Evolutionary conservation across 2,329 filamentous ascomycete species (phyloP).

Genomic region (Lasiodiplodia hormozganensis): DNA sequence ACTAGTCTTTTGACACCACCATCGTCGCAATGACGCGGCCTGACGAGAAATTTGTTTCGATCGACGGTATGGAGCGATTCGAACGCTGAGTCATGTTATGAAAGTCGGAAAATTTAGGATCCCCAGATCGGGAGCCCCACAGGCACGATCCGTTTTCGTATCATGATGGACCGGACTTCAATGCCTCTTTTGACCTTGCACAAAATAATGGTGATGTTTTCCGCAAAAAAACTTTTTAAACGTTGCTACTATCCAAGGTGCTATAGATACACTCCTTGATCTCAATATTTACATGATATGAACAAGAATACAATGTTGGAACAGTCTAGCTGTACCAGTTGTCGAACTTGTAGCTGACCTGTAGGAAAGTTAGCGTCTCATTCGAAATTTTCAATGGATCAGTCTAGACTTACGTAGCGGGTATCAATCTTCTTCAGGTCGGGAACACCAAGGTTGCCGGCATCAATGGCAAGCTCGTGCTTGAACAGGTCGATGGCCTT

Average conservation of each 20-base stretch:
- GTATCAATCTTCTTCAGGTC: constrained; percentile 40
- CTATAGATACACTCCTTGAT: background rate
- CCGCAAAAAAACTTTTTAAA: too few species aligned
- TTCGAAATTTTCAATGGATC: background rate
- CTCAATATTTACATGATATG: background rate
- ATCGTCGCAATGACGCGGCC: background rate
- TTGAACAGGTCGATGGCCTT: constrained; percentile 60
- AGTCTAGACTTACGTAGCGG: constrained; percentile 11
- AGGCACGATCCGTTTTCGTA: too few species aligned
- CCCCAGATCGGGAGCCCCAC: too few species aligned
- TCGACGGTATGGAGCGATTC: too few species aligned
- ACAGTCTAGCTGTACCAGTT: constrained; percentile 17
- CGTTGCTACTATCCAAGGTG: background rate
- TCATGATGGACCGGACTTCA: too few species aligned
- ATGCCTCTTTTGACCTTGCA: too few species aligned
- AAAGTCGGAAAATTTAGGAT: too few species aligned
- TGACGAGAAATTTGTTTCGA: background rate
- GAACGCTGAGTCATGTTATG: too few species aligned
- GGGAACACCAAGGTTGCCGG: constrained; percentile 42
- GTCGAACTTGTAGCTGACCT: constrained; percentile 18
- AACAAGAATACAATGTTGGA: background rate
- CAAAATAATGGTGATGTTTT: background rate
- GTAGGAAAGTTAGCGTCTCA: background rate
- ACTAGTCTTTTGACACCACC: background rate
- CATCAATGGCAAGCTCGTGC: constrained; percentile 54